phyloP scores from a whole-genome alignment of 2,329 filamentous ascomycete genomes.

The Colletotrichum cereale region DNA sequence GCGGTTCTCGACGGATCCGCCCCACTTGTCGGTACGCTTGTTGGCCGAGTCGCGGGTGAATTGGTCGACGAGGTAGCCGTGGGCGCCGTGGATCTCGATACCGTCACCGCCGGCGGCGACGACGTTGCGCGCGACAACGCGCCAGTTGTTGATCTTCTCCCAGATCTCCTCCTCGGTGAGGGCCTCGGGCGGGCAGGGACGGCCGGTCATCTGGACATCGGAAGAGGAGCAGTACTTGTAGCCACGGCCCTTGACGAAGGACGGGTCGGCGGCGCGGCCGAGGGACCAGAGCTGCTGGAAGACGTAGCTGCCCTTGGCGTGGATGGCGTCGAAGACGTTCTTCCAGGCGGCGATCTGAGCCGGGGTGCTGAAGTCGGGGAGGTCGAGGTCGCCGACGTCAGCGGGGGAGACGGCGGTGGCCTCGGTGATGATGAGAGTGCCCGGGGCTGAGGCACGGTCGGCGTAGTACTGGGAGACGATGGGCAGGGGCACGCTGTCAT shows the following conservation, averaged over 20 bases:
- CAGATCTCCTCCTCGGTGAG: constrained; percentile 67
- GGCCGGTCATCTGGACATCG: constrained; percentile 44
- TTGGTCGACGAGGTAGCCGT: constrained; percentile 68
- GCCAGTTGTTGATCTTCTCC: constrained; percentile 68
- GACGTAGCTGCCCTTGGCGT: constrained; percentile 47
- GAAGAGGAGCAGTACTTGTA: constrained; percentile 46
- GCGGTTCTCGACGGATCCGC: constrained; percentile 65
- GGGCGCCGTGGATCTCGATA: constrained; percentile 68
- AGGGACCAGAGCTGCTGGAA: constrained; percentile 44
- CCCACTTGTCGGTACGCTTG: constrained; percentile 62
- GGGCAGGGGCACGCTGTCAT: constrained; percentile 48
- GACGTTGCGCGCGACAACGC: constrained; percentile 60
- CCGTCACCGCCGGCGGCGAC: constrained; percentile 56
- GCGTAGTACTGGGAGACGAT: constrained; percentile 48
- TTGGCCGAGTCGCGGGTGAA: constrained; percentile 57
- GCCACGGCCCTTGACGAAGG: constrained; percentile 42
- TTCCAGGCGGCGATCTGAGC: constrained; percentile 46
- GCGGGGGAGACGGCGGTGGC: constrained; percentile 46
- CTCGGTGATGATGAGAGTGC: constrained; percentile 52
- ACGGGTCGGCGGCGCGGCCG: constrained; percentile 39
- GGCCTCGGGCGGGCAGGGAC: constrained; percentile 30
- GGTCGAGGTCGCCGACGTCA: constrained; percentile 43
- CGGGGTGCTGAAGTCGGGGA: constrained; percentile 60
- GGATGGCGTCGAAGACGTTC: constrained; percentile 46
- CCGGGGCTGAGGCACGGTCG: constrained; percentile 56